Percentiles rank a stretch among this genome's conserved stretches.
Conservation (phyloP, 805 yeast genomes). For the Saccharomyces jurei region DNA sequence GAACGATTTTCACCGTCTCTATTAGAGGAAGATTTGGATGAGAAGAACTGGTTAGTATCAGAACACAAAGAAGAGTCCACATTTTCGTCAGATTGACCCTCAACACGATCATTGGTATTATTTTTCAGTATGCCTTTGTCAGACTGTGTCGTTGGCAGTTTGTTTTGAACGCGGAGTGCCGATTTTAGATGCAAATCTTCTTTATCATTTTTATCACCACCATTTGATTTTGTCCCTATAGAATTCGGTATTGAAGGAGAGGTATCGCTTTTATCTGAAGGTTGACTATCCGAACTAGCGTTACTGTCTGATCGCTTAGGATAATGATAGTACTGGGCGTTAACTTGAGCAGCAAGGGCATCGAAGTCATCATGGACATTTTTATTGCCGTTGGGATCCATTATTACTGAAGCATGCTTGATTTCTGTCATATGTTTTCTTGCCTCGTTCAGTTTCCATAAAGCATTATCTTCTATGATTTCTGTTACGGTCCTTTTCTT, state of each 20-base stretch:
- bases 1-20: not conserved
- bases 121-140: not conserved
- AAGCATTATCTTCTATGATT: constrained; percentile 39
- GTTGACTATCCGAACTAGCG: not conserved
- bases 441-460: constrained; percentile 38
- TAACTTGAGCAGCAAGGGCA: constrained; percentile 30
- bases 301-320: not conserved
- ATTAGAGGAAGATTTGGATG: not conserved
- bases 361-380: constrained; percentile 29
- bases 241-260: not conserved
- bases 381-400: constrained; percentile 20
- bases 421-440: constrained; percentile 50
- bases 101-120: not conserved
- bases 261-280: not conserved
- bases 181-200: not conserved
- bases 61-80: not conserved
- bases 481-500: constrained; percentile 83
- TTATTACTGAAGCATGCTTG: constrained; percentile 16
- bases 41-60: not conserved
- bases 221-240: not conserved
- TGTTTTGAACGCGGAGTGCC: not conserved
- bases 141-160: not conserved
- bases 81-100: not conserved
- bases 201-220: not conserved
- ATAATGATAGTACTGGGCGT: constrained; percentile 27